Evolutionary conservation across 2,329 filamentous ascomycete species (phyloP).

Genomic region (Grosmannia huntii): DNA sequence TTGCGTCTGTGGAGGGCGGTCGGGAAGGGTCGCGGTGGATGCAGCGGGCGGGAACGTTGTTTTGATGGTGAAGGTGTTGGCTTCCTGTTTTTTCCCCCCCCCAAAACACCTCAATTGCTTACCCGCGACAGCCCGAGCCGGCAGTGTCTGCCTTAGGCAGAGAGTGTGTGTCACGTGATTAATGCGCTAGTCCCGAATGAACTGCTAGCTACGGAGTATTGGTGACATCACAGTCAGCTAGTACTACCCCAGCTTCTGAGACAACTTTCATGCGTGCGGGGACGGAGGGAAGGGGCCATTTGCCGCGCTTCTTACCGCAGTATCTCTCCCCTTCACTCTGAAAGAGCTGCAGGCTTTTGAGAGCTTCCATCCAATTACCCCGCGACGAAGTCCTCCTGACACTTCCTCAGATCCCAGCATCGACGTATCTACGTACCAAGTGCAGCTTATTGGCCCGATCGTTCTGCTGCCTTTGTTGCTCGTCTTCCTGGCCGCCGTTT

Average conservation of each 20-base stretch:
- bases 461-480: neutral
- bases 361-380: neutral
- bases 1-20: slow-evolving; percentile 3
- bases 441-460: neutral
- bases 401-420: neutral
- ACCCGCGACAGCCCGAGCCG: slow-evolving; percentile 4
- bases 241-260: neutral
- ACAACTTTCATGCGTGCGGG: neutral
- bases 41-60: slow-evolving; percentile 17
- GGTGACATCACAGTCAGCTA: neutral
- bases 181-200: neutral
- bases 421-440: neutral
- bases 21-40: neutral
- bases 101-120: neutral
- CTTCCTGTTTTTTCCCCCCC: slow-evolving; percentile 5
- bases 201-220: neutral
- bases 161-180: neutral
- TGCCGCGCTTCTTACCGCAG: neutral
- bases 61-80: slow-evolving; percentile 17
- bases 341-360: neutral
- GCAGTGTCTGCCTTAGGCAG: slow-evolving; percentile 1
- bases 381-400: neutral
- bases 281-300: neutral
- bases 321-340: neutral
- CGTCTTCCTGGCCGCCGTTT: neutral